phyloP scores from a whole-genome alignment of 768 basidiomycete genomes.

The Mycena alexandri region DNA sequence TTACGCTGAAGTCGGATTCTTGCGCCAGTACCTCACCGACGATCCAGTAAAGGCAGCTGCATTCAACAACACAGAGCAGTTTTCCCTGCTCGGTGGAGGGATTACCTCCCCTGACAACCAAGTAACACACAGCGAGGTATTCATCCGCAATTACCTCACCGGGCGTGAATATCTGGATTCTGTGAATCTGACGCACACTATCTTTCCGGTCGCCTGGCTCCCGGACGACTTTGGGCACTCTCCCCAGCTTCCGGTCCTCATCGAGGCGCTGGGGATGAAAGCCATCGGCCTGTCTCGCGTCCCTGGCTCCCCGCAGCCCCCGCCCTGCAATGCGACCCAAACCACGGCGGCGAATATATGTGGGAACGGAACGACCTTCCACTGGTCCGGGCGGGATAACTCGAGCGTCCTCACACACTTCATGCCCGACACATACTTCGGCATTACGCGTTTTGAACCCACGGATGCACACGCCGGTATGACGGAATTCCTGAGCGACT shows the following conservation, averaged over 20 bases:
- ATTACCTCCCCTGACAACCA: slow-evolving; percentile 21
- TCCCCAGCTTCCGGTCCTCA: slow-evolving; percentile 18
- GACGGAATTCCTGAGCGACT: slow-evolving; percentile 5
- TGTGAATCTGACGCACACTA: not conserved
- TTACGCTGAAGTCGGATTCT: no score
- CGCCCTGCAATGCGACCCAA: slow-evolving; percentile 1
- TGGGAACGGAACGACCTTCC: no score
- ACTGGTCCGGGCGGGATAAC: no score
- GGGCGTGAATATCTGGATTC: slow-evolving; percentile 16
- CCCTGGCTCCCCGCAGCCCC: slow-evolving; percentile 18
- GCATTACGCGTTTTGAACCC: not conserved
- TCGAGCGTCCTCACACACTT: no score
- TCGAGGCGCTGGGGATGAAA: slow-evolving; percentile 22
- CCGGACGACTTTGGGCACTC: slow-evolving; percentile 22
- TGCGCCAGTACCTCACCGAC: no score
- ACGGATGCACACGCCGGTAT: slow-evolving; percentile 9
- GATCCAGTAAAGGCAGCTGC: no score
- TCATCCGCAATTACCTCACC: slow-evolving; percentile 23
- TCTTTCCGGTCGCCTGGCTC: slow-evolving; percentile 18
- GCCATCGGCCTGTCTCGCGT: slow-evolving; percentile 21
- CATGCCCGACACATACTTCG: no score
- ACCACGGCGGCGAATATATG: not conserved
- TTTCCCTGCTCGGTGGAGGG: slow-evolving; percentile 17
- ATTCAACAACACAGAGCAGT: not conserved
- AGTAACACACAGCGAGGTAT: slow-evolving; percentile 19